These are phyloP conservation scores for Ophiostoma montium DNA, from an alignment of 2,329 filamentous ascomycete species.

Conservation along the genomic window DNA sequence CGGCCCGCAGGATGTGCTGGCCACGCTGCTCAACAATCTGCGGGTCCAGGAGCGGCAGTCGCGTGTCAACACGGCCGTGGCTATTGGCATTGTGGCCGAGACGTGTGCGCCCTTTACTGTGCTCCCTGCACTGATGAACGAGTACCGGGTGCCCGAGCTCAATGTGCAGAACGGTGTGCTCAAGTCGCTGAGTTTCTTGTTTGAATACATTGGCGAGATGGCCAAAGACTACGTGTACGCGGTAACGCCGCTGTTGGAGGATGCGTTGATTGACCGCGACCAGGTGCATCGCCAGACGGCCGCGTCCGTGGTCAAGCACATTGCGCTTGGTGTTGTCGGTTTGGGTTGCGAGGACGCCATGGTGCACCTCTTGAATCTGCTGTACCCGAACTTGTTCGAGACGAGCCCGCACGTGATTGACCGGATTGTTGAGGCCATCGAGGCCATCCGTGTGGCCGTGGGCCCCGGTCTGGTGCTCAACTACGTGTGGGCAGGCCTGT, in stretches of 20 bases:
- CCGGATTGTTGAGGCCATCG: conserved; percentile 91
- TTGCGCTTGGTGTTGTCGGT: conserved; percentile 92
- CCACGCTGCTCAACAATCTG: conserved; percentile 90
- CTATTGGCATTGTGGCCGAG: conserved; percentile 96
- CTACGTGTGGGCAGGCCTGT: conserved; percentile 94
- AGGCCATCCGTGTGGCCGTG: conserved; percentile 85
- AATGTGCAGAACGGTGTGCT: conserved; percentile 98
- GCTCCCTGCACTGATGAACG: conserved; percentile 97
- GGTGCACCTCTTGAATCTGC: conserved; percentile 89
- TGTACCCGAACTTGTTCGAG: conserved; percentile 96
- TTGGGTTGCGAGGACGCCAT: conserved; percentile 97
- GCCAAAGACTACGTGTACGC: conserved; percentile 99
- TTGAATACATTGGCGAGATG: conserved; percentile 99
- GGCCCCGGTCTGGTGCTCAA: conserved; percentile 90
- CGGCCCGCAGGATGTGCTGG: conserved; percentile 90
- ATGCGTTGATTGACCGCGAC: conserved; percentile 93
- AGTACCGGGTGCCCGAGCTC: conserved; percentile 93
- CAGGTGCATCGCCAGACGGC: conserved; percentile 97
- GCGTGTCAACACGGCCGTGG: conserved; percentile 94
- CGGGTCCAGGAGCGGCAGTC: conserved; percentile 96
- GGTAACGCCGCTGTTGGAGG: conserved; percentile 86
- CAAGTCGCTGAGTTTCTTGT: conserved; percentile 91
- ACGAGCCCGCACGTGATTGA: conserved; percentile 98
- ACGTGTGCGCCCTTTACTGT: conserved; percentile 98
- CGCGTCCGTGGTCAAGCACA: conserved; percentile 92